Evolutionary conservation across 75 land plant genomes (phyloP), one percentile per base, ranked within the genome.

Genomic region (Pinus albicaulis): DNA sequence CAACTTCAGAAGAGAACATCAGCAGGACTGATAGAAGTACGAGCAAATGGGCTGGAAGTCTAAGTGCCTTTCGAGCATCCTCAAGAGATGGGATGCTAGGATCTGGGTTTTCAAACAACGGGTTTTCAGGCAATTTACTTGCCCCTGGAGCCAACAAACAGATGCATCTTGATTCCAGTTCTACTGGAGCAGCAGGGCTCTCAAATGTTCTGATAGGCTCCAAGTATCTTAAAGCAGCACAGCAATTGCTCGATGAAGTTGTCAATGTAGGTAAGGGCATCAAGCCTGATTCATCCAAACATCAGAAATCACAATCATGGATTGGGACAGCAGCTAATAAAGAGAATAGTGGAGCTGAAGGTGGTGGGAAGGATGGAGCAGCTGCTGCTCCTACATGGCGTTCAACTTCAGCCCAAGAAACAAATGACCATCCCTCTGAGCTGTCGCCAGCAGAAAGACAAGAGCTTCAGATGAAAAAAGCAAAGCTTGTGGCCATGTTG

Each of bases 391-490:
- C 71, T 10, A 44, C 73, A 44, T 63, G 78, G 72, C 66, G 44
- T 38, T 36, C 78, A 68, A 57, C 59, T 57, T 34, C 55, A 31
- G 36, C 74, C 26, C 57, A 77, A 71, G 71, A 68, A 22, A 71
- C 23, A 13, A 71, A 52, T 28, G 81, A 83, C 31, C 66, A 74
- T 7, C 61, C 26, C 13, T 75, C 86, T 7, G 94, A 92, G 63
- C 82, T 92, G 1, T 57, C 90, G 22, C 75, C 90, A 12, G 76
- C 88, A 5, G 89, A 88, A 76, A 84, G 91, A 70, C 95, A 94
- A 58, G 98, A 92, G 57, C 81, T 94, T 78, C 90, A 92, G 75
- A 81, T 83, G 87, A 94, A 90, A 85, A 92, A 89, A 71, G 87
- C 89, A 12, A 92, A 92, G 84, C 91, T 94, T 11, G 61, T 86